These are phyloP conservation scores for Paraglomus brasilianum DNA, from an alignment of 192 early-diverging fungal species.

Conservation along the genomic window DNA sequence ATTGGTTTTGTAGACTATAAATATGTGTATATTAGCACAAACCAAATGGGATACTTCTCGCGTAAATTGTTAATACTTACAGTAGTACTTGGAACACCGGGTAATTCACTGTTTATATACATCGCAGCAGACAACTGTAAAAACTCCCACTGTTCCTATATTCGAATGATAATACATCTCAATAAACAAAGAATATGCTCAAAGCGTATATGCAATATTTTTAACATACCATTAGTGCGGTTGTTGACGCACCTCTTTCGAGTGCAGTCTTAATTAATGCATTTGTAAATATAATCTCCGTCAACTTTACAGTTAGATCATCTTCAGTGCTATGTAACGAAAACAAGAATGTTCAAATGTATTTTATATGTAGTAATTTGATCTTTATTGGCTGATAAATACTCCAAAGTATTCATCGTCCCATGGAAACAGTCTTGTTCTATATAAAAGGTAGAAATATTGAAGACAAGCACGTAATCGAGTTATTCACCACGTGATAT, in stretches of 20 bases:
- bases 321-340: slow-evolving; percentile 88
- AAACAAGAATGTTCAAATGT: no score
- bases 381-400: no score
- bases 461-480: background rate
- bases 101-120: slow-evolving; percentile 96
- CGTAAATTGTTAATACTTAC: slow-evolving; percentile 27
- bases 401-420: no score
- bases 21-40: background rate
- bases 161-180: background rate
- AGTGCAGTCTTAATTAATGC: slow-evolving; percentile 67
- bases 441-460: background rate
- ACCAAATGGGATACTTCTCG: no score
- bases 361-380: no score
- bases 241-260: slow-evolving; percentile 61
- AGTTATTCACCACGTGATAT: no score
- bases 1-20: slow-evolving; percentile 63
- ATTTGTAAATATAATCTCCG: slow-evolving; percentile 93
- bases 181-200: background rate
- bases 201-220: background rate
- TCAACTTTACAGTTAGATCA: slow-evolving; percentile 92
- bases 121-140: slow-evolving; percentile 89
- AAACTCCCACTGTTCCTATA: slow-evolving; percentile 95
- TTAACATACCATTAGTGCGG: slow-evolving; percentile 60
- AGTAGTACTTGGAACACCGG: slow-evolving; percentile 73
- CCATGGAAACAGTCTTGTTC: no score